Evolutionary conservation across 306 rosid species (phyloP).

Genomic region (Begonia fuchsioides): DNA sequence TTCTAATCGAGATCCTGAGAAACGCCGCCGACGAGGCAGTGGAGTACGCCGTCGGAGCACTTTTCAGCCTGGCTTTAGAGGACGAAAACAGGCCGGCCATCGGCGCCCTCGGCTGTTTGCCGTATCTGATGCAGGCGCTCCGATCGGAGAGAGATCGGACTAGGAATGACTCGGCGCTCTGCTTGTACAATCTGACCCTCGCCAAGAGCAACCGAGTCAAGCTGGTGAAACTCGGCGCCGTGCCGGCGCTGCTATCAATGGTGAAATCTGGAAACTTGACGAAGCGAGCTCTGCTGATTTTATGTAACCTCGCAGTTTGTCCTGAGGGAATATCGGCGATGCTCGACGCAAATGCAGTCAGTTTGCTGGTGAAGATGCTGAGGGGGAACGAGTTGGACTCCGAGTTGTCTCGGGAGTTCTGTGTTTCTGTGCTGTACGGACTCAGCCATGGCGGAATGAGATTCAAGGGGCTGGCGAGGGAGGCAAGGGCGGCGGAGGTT

Average conservation of each 20-base stretch:
- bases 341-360: slow-evolving; percentile 75
- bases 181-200: slow-evolving; percentile 57
- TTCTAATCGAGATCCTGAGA: slow-evolving; percentile 49
- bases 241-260: slow-evolving; percentile 37
- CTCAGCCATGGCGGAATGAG: slow-evolving; percentile 75
- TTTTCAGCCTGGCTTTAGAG: slow-evolving; percentile 63
- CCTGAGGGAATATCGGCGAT: slow-evolving; percentile 64
- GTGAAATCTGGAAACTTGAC: slow-evolving; percentile 26
- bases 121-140: slow-evolving; percentile 64
- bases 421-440: slow-evolving; percentile 62
- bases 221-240: slow-evolving; percentile 54
- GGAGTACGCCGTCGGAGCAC: slow-evolving; percentile 94
- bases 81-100: slow-evolving; percentile 93
- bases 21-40: slow-evolving; percentile 54
- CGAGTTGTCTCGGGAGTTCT: slow-evolving; percentile 67
- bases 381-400: slow-evolving; percentile 39
- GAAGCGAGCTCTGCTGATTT: slow-evolving; percentile 43
- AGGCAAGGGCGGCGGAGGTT: slow-evolving; percentile 63
- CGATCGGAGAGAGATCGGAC: slow-evolving; percentile 62
- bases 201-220: slow-evolving; percentile 73
- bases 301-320: slow-evolving; percentile 55
- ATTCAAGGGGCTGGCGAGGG: slow-evolving; percentile 75
- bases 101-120: slow-evolving; percentile 69
- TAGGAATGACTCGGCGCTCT: slow-evolving; percentile 68
- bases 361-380: slow-evolving; percentile 39